Conservation (phyloP, 1,139 yeast genomes). For the Suhomyces bribrorum region DNA sequence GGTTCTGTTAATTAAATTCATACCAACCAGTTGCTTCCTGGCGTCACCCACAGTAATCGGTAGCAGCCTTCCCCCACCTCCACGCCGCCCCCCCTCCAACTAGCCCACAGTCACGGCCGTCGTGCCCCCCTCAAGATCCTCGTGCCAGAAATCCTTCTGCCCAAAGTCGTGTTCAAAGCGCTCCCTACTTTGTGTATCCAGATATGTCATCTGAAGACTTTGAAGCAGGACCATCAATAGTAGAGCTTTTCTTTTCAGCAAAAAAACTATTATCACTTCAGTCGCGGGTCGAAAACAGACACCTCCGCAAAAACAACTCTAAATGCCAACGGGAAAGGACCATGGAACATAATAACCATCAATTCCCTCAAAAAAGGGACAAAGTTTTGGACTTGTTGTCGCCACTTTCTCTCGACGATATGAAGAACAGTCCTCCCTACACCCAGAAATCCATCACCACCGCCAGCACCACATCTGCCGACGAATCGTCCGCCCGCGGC, state of each 20-base stretch:
- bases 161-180: background rate
- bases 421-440: conserved; percentile 23
- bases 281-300: conserved; percentile 45
- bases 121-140: no score
- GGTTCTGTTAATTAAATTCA: background rate
- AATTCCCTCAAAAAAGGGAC: conserved; percentile 13
- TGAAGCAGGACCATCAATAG: conserved; percentile 39
- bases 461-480: conserved; percentile 3
- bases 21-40: background rate
- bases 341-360: conserved; percentile 11
- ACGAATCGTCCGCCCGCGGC: background rate
- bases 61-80: background rate
- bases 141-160: no score
- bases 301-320: conserved; percentile 37
- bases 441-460: conserved; percentile 9
- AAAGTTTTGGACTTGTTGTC: conserved; percentile 40
- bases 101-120: background rate
- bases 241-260: conserved; percentile 47
- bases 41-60: background rate
- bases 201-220: conserved; percentile 16
- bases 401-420: conserved; percentile 43
- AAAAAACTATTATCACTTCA: conserved; percentile 42
- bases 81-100: background rate
- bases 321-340: conserved; percentile 19
- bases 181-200: background rate